These are phyloP conservation scores for Candida alai DNA, from an alignment of 805 yeast genomes.

Conservation along the genomic window DNA sequence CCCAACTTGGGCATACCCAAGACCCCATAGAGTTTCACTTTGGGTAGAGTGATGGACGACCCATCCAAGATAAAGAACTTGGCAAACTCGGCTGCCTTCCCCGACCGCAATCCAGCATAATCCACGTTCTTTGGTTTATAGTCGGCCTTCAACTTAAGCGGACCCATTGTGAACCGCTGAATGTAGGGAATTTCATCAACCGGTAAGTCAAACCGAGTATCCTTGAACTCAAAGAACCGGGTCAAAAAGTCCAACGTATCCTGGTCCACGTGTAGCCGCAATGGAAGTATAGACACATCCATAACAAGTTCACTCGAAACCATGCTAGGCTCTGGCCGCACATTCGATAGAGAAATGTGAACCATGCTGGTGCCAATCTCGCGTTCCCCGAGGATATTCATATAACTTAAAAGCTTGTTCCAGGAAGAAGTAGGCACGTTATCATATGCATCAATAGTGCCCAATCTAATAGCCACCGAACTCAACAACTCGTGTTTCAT, in stretches of 20 bases:
- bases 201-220: conserved; percentile 59
- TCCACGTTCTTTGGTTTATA: conserved; percentile 90
- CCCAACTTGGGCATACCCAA: conserved; percentile 67
- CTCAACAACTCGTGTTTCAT: conserved; percentile 44
- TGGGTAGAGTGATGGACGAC: conserved; percentile 63
- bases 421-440: conserved; percentile 85
- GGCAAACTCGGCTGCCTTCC: conserved; percentile 81
- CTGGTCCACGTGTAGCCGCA: conserved; percentile 85
- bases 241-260: conserved; percentile 84
- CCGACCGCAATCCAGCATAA: conserved; percentile 79
- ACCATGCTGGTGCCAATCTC: conserved; percentile 68
- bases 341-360: conserved; percentile 46
- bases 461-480: conserved; percentile 45
- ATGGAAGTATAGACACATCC: conserved; percentile 57
- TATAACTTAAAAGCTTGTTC: conserved; percentile 75
- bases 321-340: conserved; percentile 59
- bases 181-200: conserved; percentile 65
- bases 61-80: conserved; percentile 88
- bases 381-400: conserved; percentile 66
- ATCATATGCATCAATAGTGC: conserved; percentile 62
- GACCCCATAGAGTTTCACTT: conserved; percentile 67
- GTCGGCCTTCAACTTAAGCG: conserved; percentile 66
- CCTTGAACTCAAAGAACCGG: conserved; percentile 79
- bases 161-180: conserved; percentile 61
- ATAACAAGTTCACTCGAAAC: conserved; percentile 68